Conservation (phyloP, 2,329 filamentous ascomycete genomes). For the Purpureocillium takamizusanense region DNA sequence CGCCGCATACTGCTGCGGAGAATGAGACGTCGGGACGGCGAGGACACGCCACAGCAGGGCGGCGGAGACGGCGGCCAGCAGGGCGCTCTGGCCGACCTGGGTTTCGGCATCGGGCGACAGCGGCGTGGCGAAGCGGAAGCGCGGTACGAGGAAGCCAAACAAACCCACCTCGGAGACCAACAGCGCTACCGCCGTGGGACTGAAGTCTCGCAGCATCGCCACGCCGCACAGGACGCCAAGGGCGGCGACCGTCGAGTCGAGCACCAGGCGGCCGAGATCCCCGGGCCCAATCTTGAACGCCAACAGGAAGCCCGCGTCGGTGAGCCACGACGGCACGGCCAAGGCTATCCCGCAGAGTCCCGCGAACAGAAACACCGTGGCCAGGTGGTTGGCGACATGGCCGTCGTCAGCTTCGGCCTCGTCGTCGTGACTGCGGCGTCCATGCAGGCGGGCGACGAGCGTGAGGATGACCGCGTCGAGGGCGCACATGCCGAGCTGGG, state of each 20-base stretch:
- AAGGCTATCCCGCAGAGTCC: constrained; percentile 11
- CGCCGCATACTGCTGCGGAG: neutral
- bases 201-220: constrained; percentile 16
- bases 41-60: constrained; percentile 5
- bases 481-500: constrained; percentile 14
- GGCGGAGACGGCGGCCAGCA: neutral
- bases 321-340: constrained; percentile 14
- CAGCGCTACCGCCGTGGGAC: constrained; percentile 17
- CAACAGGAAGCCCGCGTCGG: constrained; percentile 16
- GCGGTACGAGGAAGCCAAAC: constrained; percentile 4
- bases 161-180: constrained; percentile 13
- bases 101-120: neutral
- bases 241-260: constrained; percentile 17
- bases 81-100: neutral
- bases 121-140: neutral
- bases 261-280: constrained; percentile 16
- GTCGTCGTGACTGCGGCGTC: no score
- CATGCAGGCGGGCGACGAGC: constrained; percentile 15
- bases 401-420: constrained; percentile 10
- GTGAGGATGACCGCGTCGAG: constrained; percentile 22
- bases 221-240: constrained; percentile 15
- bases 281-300: constrained; percentile 17
- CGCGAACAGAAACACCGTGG: constrained; percentile 5
- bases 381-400: constrained; percentile 7
- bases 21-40: neutral